Evolutionary conservation across 768 basidiomycete species (phyloP).

Genomic region (Pleurotus cornucopiae): DNA sequence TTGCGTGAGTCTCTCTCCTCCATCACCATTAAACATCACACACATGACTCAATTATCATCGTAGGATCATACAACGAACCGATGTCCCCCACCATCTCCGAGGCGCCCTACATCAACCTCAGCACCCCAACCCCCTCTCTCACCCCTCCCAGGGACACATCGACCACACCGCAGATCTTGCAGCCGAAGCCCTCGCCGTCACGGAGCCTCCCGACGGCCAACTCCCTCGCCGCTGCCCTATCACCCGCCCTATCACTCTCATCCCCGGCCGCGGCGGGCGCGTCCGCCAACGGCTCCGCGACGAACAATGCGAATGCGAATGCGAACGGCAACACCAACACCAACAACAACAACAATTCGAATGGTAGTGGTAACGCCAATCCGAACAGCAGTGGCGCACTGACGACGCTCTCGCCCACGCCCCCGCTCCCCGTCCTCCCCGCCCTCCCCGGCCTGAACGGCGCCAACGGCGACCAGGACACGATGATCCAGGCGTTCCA

Average conservation of each 20-base stretch:
- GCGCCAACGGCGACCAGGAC: slow-evolving; percentile 35
- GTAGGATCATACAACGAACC: background rate
- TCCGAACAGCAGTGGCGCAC: background rate
- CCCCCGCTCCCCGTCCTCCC: slow-evolving; percentile 9
- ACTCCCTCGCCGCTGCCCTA: too few species aligned
- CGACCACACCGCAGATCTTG: too few species aligned
- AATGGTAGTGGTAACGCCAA: background rate
- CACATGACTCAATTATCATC: background rate
- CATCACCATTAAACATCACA: too few species aligned
- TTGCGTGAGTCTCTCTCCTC: slow-evolving; percentile 15
- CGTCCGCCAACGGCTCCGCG: background rate
- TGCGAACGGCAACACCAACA: too few species aligned
- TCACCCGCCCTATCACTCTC: too few species aligned
- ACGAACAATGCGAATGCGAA: background rate
- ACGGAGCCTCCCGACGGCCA: too few species aligned
- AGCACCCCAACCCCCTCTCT: background rate
- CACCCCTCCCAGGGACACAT: background rate
- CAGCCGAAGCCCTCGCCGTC: too few species aligned
- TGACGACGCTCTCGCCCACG: background rate
- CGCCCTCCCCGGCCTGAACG: slow-evolving; percentile 17
- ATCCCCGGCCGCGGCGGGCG: too few species aligned
- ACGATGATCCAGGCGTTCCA: slow-evolving; percentile 31
- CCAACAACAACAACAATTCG: slow-evolving; percentile 4
- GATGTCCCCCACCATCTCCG: slow-evolving; percentile 1
- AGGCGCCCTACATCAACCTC: slow-evolving; percentile 5